Evolutionary conservation across 192 early-diverging fungal genomes (phyloP), one percentile per base, ranked within the genome.

Genomic region (Coemansia sp.): DNA sequence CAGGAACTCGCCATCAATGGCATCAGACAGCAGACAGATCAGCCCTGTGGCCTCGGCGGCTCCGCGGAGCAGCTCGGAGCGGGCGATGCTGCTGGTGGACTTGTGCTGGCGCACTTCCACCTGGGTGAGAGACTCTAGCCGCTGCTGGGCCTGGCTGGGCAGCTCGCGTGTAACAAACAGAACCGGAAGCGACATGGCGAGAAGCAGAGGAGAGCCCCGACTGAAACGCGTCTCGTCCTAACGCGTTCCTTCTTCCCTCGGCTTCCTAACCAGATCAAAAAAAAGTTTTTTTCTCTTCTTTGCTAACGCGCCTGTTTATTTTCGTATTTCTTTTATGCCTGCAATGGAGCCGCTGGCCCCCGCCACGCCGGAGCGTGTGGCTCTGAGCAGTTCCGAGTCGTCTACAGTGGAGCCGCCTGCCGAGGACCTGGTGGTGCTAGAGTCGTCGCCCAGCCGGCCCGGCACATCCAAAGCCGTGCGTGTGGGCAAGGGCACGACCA

Each of bases 1-100:
- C 19, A 92, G 51, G 3, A 89, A 31, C 51, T 89, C 85, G 2
- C 42, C 40, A 54, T 91, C 85, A 28, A 94, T 77, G 22, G 80
- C 83, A 30, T 94, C 85, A 0, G 84, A 80, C 27, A 92, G 60
- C 33, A 88, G 65, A 54, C 81, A 82, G 7, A 87, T 27, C 31
- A 87, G 63, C 2, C 79, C 85, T 21, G 81, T 64, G 1, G 80
- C 79, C 32, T 56, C 74, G 39, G 37, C 3, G 13, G 60, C 70
- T 7, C 58, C 50, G 8, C 54, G 55, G 5, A 85, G 54, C 7
- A 87, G 67, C 27, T 72, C 49, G 0, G 58, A 28, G 6, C 80
- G 80, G 5, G 68, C 57, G 18, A 87, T 80, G 35, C 56, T 36
- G 17, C 38, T 6, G 25, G 64, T 58, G 31, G 81, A 66, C 17